Evolutionary conservation across 73 alveolate genomes (phyloP).

Genomic region (Breviolum minutum): DNA sequence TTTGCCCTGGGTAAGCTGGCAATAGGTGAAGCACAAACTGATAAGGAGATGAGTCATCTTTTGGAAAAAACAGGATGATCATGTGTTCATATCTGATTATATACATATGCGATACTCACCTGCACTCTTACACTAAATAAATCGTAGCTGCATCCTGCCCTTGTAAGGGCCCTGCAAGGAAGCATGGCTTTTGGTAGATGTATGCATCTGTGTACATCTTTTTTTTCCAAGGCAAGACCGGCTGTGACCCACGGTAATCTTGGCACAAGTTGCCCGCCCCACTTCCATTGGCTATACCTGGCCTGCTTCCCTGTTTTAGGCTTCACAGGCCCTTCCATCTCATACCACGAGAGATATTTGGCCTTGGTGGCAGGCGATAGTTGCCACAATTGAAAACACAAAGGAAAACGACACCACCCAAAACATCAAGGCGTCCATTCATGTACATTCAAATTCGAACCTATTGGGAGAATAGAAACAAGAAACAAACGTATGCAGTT

Average conservation of each 20-base stretch:
- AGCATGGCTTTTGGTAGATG: too few relatives aligned
- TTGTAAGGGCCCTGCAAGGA: too few relatives aligned
- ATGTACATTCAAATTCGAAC: too few relatives aligned
- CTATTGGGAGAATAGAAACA: too few relatives aligned
- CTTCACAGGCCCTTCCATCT: conserved; percentile 35
- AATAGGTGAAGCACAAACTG: too few relatives aligned
- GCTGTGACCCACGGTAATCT: background rate
- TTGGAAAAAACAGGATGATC: background rate
- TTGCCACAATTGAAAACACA: too few relatives aligned
- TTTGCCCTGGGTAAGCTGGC: too few relatives aligned
- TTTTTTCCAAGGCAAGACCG: too few relatives aligned
- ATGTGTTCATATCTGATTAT: background rate
- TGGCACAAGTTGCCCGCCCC: background rate
- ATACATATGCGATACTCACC: background rate
- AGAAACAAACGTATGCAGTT: too few relatives aligned
- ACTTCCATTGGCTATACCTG: background rate
- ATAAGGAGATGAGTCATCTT: background rate
- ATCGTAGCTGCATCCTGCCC: background rate
- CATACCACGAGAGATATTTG: conserved; percentile 18
- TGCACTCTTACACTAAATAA: background rate
- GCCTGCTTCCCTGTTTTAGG: background rate
- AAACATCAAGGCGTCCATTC: too few relatives aligned
- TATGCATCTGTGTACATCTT: background rate
- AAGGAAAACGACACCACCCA: too few relatives aligned
- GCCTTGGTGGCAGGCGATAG: background rate